phyloP scores from a whole-genome alignment of 2,329 filamentous ascomycete species.

The Sarocladiaceae sp. region DNA sequence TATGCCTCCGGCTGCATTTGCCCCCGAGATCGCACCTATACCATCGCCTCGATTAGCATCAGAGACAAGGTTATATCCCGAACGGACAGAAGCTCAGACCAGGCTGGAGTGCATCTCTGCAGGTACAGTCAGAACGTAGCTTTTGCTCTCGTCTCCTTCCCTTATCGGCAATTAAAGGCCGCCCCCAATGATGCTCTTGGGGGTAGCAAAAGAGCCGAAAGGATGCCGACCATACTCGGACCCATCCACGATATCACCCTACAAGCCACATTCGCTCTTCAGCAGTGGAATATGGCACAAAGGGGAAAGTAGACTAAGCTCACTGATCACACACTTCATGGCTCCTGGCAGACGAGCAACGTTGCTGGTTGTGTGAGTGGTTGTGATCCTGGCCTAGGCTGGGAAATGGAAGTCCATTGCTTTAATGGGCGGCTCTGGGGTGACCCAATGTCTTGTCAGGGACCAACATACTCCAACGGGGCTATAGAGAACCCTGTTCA shows the following conservation, averaged over 20 bases:
- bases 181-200: not conserved
- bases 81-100: not conserved
- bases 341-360: constrained; percentile 1
- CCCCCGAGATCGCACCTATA: not conserved
- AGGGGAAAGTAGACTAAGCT: not conserved
- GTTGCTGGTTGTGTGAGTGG: constrained; percentile 2
- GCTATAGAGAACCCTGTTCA: not conserved
- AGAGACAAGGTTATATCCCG: constrained; percentile 3
- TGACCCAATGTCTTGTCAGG: constrained; percentile 3
- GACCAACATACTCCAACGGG: not conserved
- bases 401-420: not conserved
- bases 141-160: constrained; percentile 1
- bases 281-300: not conserved
- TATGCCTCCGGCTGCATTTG: not conserved
- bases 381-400: not conserved
- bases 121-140: not conserved
- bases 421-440: not conserved
- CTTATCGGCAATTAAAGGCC: not conserved
- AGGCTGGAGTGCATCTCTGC: no score
- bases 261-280: not conserved
- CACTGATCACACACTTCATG: not conserved
- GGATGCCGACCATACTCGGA: not conserved
- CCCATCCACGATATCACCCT: constrained; percentile 5
- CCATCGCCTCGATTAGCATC: not conserved
- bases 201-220: constrained; percentile 1